phyloP scores from a whole-genome alignment of 805 yeast species.

The Lachancea quebecensis region DNA sequence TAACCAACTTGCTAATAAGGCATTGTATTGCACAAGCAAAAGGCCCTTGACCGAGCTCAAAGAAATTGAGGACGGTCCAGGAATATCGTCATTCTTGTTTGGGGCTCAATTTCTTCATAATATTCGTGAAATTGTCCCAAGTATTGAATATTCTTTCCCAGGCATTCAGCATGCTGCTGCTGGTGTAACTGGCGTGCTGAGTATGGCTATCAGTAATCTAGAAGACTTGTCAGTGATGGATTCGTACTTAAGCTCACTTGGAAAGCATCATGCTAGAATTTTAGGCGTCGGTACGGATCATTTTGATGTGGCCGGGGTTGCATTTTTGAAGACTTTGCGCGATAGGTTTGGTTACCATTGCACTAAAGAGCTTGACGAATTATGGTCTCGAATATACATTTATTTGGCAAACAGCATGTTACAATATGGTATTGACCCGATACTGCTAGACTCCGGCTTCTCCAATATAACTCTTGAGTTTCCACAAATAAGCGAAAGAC shows the following conservation, averaged over 20 bases:
- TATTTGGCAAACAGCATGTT: slow-evolving; percentile 61
- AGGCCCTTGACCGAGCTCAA: not conserved
- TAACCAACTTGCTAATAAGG: not conserved
- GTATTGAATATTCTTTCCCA: slow-evolving; percentile 60
- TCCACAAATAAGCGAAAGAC: not conserved
- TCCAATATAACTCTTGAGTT: not conserved
- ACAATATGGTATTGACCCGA: slow-evolving; percentile 41
- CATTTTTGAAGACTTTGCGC: slow-evolving; percentile 58
- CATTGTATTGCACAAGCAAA: not conserved
- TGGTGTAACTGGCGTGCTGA: slow-evolving; percentile 73
- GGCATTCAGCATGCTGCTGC: slow-evolving; percentile 71
- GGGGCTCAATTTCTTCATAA: slow-evolving; percentile 73
- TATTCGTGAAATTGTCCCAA: slow-evolving; percentile 51
- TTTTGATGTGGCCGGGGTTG: slow-evolving; percentile 67
- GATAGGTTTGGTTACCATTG: slow-evolving; percentile 51
- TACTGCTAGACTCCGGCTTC: slow-evolving; percentile 9
- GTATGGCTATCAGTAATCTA: slow-evolving; percentile 56
- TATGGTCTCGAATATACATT: slow-evolving; percentile 65
- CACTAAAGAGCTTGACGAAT: slow-evolving; percentile 53
- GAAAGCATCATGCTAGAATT: slow-evolving; percentile 69
- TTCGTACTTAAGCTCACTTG: slow-evolving; percentile 53
- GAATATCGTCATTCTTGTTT: slow-evolving; percentile 46
- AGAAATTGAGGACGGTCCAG: not conserved
- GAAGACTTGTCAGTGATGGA: slow-evolving; percentile 53
- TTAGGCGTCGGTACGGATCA: slow-evolving; percentile 63